Conservation (phyloP, 495 filamentous ascomycete species). For the Penicillium cosmopolitanum region DNA sequence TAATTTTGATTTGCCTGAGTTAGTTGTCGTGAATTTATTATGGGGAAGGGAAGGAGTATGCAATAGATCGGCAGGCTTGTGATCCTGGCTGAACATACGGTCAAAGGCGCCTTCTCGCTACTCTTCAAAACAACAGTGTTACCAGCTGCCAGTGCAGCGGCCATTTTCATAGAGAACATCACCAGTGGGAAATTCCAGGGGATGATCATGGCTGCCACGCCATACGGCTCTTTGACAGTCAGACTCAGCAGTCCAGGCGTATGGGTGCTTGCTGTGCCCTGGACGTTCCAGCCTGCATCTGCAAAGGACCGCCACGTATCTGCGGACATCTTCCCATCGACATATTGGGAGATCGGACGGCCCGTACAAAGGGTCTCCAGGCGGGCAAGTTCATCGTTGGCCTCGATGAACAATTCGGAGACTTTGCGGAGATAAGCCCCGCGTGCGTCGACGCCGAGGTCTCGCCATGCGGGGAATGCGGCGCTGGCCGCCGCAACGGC, state of each 20-base stretch:
- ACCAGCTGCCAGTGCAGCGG: constrained; percentile 59
- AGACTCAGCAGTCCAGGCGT: constrained; percentile 59
- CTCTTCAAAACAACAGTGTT: constrained; percentile 64
- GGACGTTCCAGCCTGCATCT: constrained; percentile 34
- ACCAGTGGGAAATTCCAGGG: constrained; percentile 42
- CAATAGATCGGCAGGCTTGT: no score
- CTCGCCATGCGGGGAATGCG: constrained; percentile 64
- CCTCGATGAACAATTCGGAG: constrained; percentile 52
- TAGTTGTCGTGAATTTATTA: no score
- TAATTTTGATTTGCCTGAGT: constrained; percentile 25
- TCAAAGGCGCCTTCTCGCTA: constrained; percentile 61
- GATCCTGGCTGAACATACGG: constrained; percentile 29
- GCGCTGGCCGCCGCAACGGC: constrained; percentile 62
- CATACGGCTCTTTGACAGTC: constrained; percentile 39
- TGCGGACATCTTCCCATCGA: constrained; percentile 25
- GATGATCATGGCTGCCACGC: constrained; percentile 38
- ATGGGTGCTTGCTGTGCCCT: constrained; percentile 60
- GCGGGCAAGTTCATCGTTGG: constrained; percentile 52
- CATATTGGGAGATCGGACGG: constrained; percentile 34
- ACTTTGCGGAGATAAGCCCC: constrained; percentile 55
- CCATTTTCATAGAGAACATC: constrained; percentile 54
- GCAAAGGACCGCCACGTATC: constrained; percentile 33
- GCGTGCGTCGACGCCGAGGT: constrained; percentile 47
- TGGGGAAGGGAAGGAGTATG: no score
- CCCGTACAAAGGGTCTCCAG: constrained; percentile 45